phyloP scores from a whole-genome alignment of 1,284 basidiomycete species.

The Phenoliferia sp. region DNA sequence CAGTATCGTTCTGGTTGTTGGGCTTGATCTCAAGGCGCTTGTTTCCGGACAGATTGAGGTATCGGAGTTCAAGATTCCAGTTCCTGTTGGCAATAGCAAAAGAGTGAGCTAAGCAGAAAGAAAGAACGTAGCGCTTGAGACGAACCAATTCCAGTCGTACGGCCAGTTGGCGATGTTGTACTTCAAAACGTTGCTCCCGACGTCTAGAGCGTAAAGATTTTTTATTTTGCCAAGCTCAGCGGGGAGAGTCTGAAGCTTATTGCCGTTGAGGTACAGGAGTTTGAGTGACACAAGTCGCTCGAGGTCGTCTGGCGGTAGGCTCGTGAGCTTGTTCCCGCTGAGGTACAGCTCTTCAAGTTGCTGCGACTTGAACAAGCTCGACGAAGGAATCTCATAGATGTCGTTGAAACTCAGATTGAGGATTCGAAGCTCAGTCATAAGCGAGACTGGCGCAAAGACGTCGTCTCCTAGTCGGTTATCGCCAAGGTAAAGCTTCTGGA shows the following conservation, averaged over 20 bases:
- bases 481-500: conserved; percentile 75
- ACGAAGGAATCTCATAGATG: conserved; percentile 77
- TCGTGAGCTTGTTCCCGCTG: conserved; percentile 87
- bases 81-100: conserved; percentile 59
- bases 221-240: conserved; percentile 81
- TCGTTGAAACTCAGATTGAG: conserved; percentile 96
- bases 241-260: conserved; percentile 84
- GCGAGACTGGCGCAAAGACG: conserved; percentile 65
- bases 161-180: conserved; percentile 99
- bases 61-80: conserved; percentile 87
- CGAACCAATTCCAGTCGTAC: conserved; percentile 98
- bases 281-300: conserved; percentile 61
- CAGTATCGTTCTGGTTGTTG: conserved; percentile 42
- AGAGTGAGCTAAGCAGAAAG: not conserved
- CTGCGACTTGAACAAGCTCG: conserved; percentile 61
- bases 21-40: conserved; percentile 83
- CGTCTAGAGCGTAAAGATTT: conserved; percentile 79
- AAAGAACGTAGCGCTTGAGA: not conserved
- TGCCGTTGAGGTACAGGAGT: conserved; percentile 86
- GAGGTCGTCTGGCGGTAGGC: conserved; percentile 82
- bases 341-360: conserved; percentile 82
- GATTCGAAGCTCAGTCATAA: conserved; percentile 69
- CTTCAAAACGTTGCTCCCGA: conserved; percentile 88
- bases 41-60: conserved; percentile 83
- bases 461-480: conserved; percentile 88